phyloP scores from a whole-genome alignment of 306 rosid species.

The Casuarina equisetifolia region DNA sequence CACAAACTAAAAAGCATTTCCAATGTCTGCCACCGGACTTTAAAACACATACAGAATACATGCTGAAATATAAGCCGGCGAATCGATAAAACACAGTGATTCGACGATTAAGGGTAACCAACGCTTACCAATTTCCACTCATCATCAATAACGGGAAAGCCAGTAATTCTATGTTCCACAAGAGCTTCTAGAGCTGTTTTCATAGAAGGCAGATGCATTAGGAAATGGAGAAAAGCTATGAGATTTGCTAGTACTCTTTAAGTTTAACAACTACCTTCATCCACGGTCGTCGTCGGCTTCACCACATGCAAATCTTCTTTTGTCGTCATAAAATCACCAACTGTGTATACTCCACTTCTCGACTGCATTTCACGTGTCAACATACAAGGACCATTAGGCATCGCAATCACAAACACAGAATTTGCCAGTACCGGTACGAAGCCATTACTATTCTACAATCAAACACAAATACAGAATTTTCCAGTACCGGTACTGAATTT shows the following conservation, averaged over 20 bases:
- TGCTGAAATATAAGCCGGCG: too few species aligned
- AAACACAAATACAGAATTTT: background rate
- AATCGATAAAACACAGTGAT: background rate
- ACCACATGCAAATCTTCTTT: slow-evolving; percentile 74
- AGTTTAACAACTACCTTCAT: slow-evolving; percentile 62
- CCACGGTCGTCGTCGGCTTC: slow-evolving; percentile 83
- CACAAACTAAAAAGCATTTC: background rate
- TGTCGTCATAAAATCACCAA: slow-evolving; percentile 93
- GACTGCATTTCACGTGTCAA: slow-evolving; percentile 42
- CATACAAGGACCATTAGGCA: background rate
- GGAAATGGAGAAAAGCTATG: slow-evolving; percentile 17
- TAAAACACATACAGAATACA: background rate
- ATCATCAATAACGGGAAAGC: slow-evolving; percentile 90
- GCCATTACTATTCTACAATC: background rate
- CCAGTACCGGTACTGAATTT: slow-evolving; percentile 54
- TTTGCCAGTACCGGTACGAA: slow-evolving; percentile 38
- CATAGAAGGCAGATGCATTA: slow-evolving; percentile 33
- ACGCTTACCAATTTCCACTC: slow-evolving; percentile 82
- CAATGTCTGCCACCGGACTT: background rate
- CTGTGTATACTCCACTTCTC: slow-evolving; percentile 62
- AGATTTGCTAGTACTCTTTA: background rate
- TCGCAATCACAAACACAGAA: background rate
- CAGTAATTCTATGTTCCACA: slow-evolving; percentile 91
- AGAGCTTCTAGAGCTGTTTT: slow-evolving; percentile 79
- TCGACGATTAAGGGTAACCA: slow-evolving; percentile 19